phyloP scores from a whole-genome alignment of 495 filamentous ascomycete species.

The Durotheca rogersii region DNA sequence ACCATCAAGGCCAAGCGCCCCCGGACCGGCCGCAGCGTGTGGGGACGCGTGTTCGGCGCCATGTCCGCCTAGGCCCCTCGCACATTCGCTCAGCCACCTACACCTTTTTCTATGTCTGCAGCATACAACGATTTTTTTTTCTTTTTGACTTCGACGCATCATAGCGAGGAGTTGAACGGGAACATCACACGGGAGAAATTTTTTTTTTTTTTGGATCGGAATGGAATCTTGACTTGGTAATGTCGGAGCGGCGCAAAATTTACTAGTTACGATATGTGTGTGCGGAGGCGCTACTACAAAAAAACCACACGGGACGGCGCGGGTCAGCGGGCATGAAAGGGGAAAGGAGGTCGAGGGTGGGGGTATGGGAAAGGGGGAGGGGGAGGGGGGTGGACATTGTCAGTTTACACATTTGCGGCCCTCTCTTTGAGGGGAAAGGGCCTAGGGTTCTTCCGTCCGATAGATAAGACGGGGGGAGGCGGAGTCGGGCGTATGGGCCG shows the following conservation, averaged over 20 bases:
- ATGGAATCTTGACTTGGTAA: no score
- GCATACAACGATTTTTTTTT: conserved; percentile 10
- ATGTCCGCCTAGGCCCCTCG: conserved; percentile 7
- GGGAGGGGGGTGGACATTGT: neutral
- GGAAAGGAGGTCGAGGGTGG: neutral
- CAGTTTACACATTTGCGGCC: neutral
- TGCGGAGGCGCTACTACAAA: no score
- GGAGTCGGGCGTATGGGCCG: no score
- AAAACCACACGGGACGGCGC: no score
- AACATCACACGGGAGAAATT: no score
- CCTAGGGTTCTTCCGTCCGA: no score
- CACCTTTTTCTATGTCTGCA: no score
- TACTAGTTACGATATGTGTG: no score
- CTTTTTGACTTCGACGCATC: conserved; percentile 14
- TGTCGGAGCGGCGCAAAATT: no score
- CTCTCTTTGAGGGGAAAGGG: no score
- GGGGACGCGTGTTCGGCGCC: conserved; percentile 43
- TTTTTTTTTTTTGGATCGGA: neutral
- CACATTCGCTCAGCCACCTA: no score
- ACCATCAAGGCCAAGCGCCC: conserved; percentile 41
- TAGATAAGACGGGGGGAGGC: no score
- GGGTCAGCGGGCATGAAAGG: neutral
- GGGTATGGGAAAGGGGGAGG: neutral
- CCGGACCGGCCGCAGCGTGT: conserved; percentile 39
- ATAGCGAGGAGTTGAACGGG: conserved; percentile 28